Base-by-base conservation (phyloP, 352 stramenopile species). In the Phytophthora ramorum region DNA sequence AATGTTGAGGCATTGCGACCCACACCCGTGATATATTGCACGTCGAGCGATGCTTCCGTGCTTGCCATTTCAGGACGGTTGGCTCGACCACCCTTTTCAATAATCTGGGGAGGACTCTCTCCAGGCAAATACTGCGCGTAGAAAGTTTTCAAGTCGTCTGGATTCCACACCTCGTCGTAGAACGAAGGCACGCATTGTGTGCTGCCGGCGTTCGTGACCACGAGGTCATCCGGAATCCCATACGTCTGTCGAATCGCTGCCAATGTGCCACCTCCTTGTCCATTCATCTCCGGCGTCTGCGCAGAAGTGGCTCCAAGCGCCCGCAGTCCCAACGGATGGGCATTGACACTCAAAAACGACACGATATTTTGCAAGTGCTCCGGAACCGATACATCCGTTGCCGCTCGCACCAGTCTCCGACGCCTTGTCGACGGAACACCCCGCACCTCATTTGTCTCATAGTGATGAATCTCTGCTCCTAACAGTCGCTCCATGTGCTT, bases 21-120 rank as follows among this genome's bases (percentile, higher is more conserved):
- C 13, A 97, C 64, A 14, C 87, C 89, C 16, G 88, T 97, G 45
- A 98, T 82, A 68, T 97, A 98, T 68, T 98, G 85, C 38, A 98
- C 71, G 62, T 98, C 93, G 1, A 98, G 70, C 16, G 86, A 96
- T 10, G 87, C 87, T 68, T 98, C 92, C 0, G 78, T 90, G 30
- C 70, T 87, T 5, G 81, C 63, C 0, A 65, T 47, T 8, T 65
- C 44, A 3, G 71, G 66, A 9, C 61, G 41, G 48, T 93, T 91
- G 16, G 77, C 58, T 16, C 86, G 83, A 7, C 58, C 57, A 30
- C 81, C 81, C 19, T 91, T 84, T 41, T 86, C 76, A 22, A 92
- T 66, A 6, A 96, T 73, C 0, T 28, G 67, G 6, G 88, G 88
- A 5, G 79, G 41, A 1, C 24, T 67, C 6, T 90, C 73, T 4